Evolutionary conservation across 257 asterid species (phyloP).

Genomic region (Scutellaria minor): DNA sequence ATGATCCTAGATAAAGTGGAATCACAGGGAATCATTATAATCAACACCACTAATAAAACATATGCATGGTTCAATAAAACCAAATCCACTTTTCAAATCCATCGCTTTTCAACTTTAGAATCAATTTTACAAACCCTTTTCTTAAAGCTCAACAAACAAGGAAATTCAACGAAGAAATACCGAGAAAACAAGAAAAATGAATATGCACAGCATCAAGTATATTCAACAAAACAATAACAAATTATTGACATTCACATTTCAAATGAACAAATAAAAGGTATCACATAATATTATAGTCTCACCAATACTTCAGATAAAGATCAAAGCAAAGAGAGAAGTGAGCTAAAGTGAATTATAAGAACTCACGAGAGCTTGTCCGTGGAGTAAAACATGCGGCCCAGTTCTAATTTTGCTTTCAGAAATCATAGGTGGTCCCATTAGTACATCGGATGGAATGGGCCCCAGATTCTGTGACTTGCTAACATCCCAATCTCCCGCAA

Average conservation of each 20-base stretch:
- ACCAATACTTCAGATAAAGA: background rate
- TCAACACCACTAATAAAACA: background rate
- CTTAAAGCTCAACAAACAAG: background rate
- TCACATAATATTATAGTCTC: background rate
- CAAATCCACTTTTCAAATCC: too few species aligned
- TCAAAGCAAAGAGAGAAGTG: constrained; percentile 7
- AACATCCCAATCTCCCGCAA: constrained; percentile 65
- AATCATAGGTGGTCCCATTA: constrained; percentile 44
- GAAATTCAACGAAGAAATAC: background rate
- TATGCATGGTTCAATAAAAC: background rate
- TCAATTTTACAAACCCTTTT: background rate
- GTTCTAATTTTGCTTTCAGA: constrained; percentile 33
- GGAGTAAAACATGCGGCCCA: constrained; percentile 22
- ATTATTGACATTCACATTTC: background rate
- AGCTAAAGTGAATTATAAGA: constrained; percentile 3
- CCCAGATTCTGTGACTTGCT: constrained; percentile 58
- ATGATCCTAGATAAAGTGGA: background rate
- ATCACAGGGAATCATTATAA: background rate
- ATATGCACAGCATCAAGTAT: background rate
- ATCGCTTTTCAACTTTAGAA: background rate
- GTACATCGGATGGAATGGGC: constrained; percentile 65
- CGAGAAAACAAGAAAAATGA: background rate
- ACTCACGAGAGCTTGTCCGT: constrained; percentile 50
- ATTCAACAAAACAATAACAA: background rate
- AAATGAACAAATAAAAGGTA: background rate